Conservation (phyloP, 2,329 filamentous ascomycete species). For the Pseudocercospora vitis region DNA sequence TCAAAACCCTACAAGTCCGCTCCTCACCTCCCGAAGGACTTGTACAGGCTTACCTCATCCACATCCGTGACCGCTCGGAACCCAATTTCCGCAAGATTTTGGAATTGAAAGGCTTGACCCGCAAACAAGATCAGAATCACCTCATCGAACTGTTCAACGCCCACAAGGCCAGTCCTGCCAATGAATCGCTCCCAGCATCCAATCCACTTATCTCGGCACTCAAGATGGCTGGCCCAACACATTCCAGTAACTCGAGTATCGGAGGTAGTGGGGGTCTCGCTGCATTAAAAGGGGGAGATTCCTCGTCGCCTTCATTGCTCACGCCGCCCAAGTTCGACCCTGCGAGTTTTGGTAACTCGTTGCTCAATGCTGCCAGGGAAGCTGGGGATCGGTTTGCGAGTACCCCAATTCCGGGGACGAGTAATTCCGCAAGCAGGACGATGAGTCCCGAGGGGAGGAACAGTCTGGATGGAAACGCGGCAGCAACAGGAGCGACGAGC, state of each 20-base stretch:
- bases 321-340: slow-evolving; percentile 66
- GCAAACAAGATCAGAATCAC: slow-evolving; percentile 74
- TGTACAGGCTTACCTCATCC: slow-evolving; percentile 95
- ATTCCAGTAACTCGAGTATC: slow-evolving; percentile 23
- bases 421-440: slow-evolving; percentile 37
- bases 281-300: slow-evolving; percentile 46
- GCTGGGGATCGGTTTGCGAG: slow-evolving; percentile 69
- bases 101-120: slow-evolving; percentile 86
- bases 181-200: slow-evolving; percentile 69
- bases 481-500: slow-evolving; percentile 57
- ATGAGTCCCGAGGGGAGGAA: slow-evolving; percentile 32
- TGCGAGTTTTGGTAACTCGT: slow-evolving; percentile 76
- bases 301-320: slow-evolving; percentile 41
- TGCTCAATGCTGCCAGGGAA: slow-evolving; percentile 82
- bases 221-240: slow-evolving; percentile 48
- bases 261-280: slow-evolving; percentile 28
- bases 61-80: slow-evolving; percentile 90
- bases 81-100: slow-evolving; percentile 95
- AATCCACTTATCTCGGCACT: slow-evolving; percentile 68
- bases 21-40: slow-evolving; percentile 88
- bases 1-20: slow-evolving; percentile 95
- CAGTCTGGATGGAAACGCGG: slow-evolving; percentile 30
- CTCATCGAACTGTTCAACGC: slow-evolving; percentile 90
- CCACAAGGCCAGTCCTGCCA: slow-evolving; percentile 66
- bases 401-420: slow-evolving; percentile 43